Evolutionary conservation across 495 filamentous ascomycete genomes (phyloP), one percentile per base, ranked within the genome.

Genomic region (Ramalina peruviana): DNA sequence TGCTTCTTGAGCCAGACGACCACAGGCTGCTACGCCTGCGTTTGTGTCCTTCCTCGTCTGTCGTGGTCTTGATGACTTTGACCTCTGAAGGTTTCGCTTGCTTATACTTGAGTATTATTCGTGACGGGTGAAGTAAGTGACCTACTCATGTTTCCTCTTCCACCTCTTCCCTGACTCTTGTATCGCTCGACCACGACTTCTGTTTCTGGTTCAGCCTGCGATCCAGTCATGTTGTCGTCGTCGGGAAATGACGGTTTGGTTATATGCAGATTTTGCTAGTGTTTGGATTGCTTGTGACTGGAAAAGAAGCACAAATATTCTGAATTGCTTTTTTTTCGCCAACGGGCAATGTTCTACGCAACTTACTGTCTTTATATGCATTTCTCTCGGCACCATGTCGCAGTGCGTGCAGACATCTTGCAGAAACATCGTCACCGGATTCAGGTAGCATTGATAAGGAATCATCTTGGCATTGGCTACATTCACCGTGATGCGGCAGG

Each of bases 81-180:
- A 41, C 42, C 27, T 48, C 47, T 17, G 48, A 51, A 19, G 48
- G 53, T 48, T 41, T 45, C 26, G 37, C 53, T 50, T 50, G 21
- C 10, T 23, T 10, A 17, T 16, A 12, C 4, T 54, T 40, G 2
- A 46, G 52, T 57, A 36, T 37, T 21, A 10, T 13, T 36, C 1
- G 3, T 1, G 17, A 13, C 6, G 5, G 38, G 6, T 9, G 7
- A 42, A 45, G 40, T 36, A 41, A 50, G 53, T 36, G 55, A 60
- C 62, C 62, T 67, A 63, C 64, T 61, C 37, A 59, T 60, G 51
- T 70, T 70, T 13, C 66, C 67, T 37, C 59, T 62, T 21, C 67
- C 67, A 0, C 67, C 67, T 42, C 69, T 68, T 0, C 67, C 67
- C 54, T 63, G 58, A 23, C 62, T 56, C 2, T 66, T 56, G 46